Evolutionary conservation across 345 rosid species (phyloP).

Genomic region (Hypericum perforatum): DNA sequence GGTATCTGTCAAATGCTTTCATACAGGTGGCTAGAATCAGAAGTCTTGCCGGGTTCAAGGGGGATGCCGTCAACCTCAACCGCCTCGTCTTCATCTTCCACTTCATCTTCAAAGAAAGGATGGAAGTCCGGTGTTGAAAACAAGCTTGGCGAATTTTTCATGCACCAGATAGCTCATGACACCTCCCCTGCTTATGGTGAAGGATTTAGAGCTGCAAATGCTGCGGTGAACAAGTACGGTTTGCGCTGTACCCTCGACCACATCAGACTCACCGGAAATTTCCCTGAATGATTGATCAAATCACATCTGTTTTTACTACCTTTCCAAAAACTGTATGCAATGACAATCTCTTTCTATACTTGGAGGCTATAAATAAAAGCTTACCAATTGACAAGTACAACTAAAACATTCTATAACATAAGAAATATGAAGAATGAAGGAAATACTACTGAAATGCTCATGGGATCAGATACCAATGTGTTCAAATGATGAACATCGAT

Average conservation of each 20-base stretch:
- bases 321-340: no score
- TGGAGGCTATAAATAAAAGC: no score
- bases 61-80: conserved; percentile 42
- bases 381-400: no score
- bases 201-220: conserved; percentile 70
- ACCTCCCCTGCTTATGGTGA: conserved; percentile 80
- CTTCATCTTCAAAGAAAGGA: conserved; percentile 54
- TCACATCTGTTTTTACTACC: no score
- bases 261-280: conserved; percentile 47
- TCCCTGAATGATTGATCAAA: conserved; percentile 24
- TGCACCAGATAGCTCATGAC: conserved; percentile 76
- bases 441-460: no score
- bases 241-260: conserved; percentile 62
- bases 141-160: conserved; percentile 80
- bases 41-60: conserved; percentile 54
- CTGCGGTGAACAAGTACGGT: conserved; percentile 75
- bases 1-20: conserved; percentile 94
- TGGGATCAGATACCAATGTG: no score
- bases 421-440: no score
- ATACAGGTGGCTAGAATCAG: conserved; percentile 93
- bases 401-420: no score
- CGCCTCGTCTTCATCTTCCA: conserved; percentile 22
- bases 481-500: no score
- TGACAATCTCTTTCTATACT: no score
- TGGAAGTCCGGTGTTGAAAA: conserved; percentile 53